Evolutionary conservation across 73 alveolate species (phyloP), one percentile per base, ranked within the genome.

Genomic region (Paraurostyla sp.): DNA sequence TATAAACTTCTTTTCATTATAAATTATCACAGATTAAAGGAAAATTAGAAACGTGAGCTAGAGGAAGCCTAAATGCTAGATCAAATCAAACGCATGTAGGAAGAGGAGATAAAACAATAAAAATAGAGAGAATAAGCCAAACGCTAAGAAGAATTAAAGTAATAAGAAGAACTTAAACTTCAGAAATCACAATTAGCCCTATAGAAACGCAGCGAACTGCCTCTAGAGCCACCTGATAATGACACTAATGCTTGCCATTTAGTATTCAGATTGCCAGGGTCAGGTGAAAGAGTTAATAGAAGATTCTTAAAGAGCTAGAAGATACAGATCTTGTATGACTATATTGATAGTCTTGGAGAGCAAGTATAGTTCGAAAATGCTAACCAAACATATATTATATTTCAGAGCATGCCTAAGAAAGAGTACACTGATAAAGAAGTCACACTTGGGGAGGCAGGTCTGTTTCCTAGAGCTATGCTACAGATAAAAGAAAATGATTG

Each of bases 381-480:
- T 43, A 82, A 93, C 35, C 56, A 73, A 11, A 63, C 65, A 46
- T 93, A 54, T 27, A 75, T 87, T 43, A 80, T 91, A n/a, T 45
- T 83, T 22, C 87, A 62, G 40, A 93, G 92, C 59, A 80, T 93
- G 90, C 97, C 97, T 4, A 89, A 89, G 50, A 93, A 93, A 87
- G 94, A 75, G 78, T 91, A 65, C 45, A 82, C 62, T 38, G 85
- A 93, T 46, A 86, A 52, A 86, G 82, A 76, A 49, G 80, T 46
- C 49, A 93, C 96, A 23, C 85, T 93, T 40, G 94, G 45, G 43
- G 95, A 91, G 62, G 97, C 69, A 73, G 97, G 97, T 40, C 65
- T 93, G 27, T 93, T 65, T 75, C 95, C 97, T 13, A 89, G 76
- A 76, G 85, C 94, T 27, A 88, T 93, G 93, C 75, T 93, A 63